Percentiles rank a stretch among this genome's conserved stretches.
Conservation (phyloP, 345 rosid species). For the Arabidopsis arenosa region DNA sequence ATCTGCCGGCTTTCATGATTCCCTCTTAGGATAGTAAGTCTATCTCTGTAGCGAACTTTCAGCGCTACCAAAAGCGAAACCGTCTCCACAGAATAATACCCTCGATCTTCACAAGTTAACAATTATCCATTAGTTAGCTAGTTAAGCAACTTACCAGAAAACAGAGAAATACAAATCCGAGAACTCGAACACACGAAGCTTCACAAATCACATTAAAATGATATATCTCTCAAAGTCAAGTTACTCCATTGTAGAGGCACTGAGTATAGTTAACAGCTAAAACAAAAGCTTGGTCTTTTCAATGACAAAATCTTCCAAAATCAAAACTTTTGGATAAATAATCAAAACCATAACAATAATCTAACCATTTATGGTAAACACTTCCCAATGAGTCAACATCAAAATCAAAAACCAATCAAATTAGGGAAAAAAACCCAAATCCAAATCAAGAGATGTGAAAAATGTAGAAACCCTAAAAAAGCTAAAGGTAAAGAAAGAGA, state of each 20-base stretch:
- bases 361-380: not conserved
- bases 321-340: not conserved
- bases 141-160: not conserved
- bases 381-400: not conserved
- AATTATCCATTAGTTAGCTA: not conserved
- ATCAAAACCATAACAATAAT: not conserved
- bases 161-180: not conserved
- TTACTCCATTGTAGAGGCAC: not conserved
- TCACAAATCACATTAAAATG: constrained; percentile 11
- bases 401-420: not conserved
- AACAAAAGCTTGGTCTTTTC: not conserved
- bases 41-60: constrained; percentile 94
- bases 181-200: not conserved
- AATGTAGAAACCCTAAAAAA: constrained; percentile 2
- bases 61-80: constrained; percentile 90
- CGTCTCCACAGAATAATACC: constrained; percentile 93
- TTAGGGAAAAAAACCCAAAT: not conserved
- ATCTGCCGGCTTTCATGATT: constrained; percentile 98
- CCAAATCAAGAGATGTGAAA: not conserved
- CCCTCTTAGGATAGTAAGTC: constrained; percentile 91
- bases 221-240: not conserved
- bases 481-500: not conserved
- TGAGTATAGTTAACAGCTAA: not conserved
- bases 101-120: constrained; percentile 74
- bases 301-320: not conserved